Percentiles rank a stretch among this genome's conserved stretches.
phyloP scores from a whole-genome alignment of 2,329 filamentous ascomycete genomes.

The Botryotinia globosa region DNA sequence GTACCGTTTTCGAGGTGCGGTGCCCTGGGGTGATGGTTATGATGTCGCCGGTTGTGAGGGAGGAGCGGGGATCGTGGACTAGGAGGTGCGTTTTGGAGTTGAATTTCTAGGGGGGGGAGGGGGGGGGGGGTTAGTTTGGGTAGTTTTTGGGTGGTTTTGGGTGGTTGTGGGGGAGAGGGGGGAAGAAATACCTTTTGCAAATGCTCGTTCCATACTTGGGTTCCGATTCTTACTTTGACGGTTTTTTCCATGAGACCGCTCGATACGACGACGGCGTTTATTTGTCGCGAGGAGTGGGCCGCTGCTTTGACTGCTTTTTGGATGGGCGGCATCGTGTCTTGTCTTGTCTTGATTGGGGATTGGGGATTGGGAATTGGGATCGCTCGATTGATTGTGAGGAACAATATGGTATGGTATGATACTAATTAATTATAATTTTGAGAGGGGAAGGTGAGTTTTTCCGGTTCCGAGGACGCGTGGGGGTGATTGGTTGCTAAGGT shows the following conservation, averaged over 20 bases:
- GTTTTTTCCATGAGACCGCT: slow-evolving; percentile 76
- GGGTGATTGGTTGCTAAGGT: too few species aligned
- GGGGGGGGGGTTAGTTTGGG: background rate
- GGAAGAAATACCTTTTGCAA: slow-evolving; percentile 62
- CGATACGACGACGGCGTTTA: slow-evolving; percentile 63
- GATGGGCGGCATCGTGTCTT: slow-evolving; percentile 13
- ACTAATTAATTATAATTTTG: background rate
- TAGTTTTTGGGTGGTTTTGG: too few species aligned
- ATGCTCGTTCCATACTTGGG: slow-evolving; percentile 67
- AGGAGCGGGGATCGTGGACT: slow-evolving; percentile 75
- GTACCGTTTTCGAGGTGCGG: slow-evolving; percentile 63
- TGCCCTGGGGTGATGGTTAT: slow-evolving; percentile 66
- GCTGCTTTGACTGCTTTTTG: background rate
- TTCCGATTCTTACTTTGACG: slow-evolving; percentile 72
- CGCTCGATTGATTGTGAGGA: too few species aligned
- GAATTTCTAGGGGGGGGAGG: slow-evolving; percentile 54
- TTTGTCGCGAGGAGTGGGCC: slow-evolving; percentile 11
- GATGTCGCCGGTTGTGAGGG: slow-evolving; percentile 70
- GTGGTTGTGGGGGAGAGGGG: background rate
- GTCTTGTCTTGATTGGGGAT: too few species aligned
- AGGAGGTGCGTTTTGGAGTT: slow-evolving; percentile 62
- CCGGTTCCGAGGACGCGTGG: background rate
- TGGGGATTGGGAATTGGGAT: background rate
- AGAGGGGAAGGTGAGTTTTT: slow-evolving; percentile 5
- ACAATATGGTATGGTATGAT: too few species aligned